Evolutionary conservation across 352 stramenopile genomes (phyloP), one percentile per base, ranked within the genome.

Genomic region (Phytophthora pluvialis): DNA sequence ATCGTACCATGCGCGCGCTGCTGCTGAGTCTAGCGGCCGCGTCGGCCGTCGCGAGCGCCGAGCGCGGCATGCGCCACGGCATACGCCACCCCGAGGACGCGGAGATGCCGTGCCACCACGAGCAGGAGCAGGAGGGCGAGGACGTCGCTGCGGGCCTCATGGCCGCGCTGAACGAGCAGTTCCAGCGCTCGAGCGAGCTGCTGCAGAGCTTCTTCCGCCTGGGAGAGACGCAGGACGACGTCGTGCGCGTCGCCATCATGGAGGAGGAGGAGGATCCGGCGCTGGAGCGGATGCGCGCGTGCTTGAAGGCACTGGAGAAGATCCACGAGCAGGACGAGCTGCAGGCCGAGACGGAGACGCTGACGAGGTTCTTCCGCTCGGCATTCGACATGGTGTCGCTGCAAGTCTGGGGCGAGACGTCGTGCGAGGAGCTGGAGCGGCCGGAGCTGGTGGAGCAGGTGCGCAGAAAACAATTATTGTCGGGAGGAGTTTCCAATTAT

Each of bases 321-420:
- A 52, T 92, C 25, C 78, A 75, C 35, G 72, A 90, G 57, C 72
- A 83, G 45, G 59, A 78, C 40, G 57, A 72, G 55, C 47, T 87
- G 36, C 46, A 76, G 61, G 49, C 75, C 15, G 47, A 85, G 56
- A 42, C 60, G 33, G 47, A 77, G 40, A 75, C 64, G 16, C 67
- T 90, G 26, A 28, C 75, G 40, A 59, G 62, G 44, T 70, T 79
- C 15, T 73, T 88, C 35, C 70, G 72, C 46, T 61, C 78, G 26
- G 73, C 75, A 13, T 60, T 87, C 26, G 64, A 76, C n/a, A 33
- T 72, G 25, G 62, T 88, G 25, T 75, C 78, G 44, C 33, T 86
- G 9, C 64, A 78, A 15, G 68, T 79, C n/a, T 60, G 72, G 50
- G 71, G 81, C 26, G 70, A 78, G 45, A 63, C 76, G 33, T 85